Conservation (phyloP, 495 filamentous ascomycete species). For the Aspergillus asperescens region DNA sequence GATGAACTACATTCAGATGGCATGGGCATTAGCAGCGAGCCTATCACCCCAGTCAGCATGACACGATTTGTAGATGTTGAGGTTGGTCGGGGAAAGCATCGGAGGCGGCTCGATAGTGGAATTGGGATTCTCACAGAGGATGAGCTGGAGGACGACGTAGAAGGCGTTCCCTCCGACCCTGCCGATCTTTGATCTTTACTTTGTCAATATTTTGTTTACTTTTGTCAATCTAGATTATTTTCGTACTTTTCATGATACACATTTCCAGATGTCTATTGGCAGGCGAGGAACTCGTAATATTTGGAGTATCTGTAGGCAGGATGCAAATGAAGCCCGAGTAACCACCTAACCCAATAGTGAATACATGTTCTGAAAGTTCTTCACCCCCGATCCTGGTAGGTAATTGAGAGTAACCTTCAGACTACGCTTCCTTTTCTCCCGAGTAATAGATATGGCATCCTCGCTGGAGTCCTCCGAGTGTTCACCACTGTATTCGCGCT, state of each 20-base stretch:
- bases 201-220: not conserved
- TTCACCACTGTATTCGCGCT: too few relatives aligned
- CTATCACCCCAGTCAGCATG: constrained; percentile 44
- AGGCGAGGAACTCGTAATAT: too few relatives aligned
- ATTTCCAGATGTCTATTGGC: not conserved
- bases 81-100: constrained; percentile 40
- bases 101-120: constrained; percentile 54
- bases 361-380: too few relatives aligned
- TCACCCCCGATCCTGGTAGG: too few relatives aligned
- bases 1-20: constrained; percentile 50
- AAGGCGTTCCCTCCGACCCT: constrained; percentile 20
- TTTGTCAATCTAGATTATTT: not conserved
- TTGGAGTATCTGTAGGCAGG: too few relatives aligned
- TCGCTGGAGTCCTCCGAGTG: too few relatives aligned
- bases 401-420: too few relatives aligned
- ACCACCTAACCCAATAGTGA: too few relatives aligned
- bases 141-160: constrained; percentile 32
- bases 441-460: too few relatives aligned
- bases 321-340: too few relatives aligned
- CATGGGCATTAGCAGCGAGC: constrained; percentile 38
- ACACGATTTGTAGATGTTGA: constrained; percentile 45
- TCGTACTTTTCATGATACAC: not conserved
- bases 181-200: constrained; percentile 20
- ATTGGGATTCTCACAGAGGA: constrained; percentile 61
- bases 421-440: too few relatives aligned